A percentile compares a stretch with the other conserved stretches of the same genome.
Evolutionary conservation across 225 moss, liverwort and hornwort genomes (phyloP).

Genomic region (Sphagnum tenellum): DNA sequence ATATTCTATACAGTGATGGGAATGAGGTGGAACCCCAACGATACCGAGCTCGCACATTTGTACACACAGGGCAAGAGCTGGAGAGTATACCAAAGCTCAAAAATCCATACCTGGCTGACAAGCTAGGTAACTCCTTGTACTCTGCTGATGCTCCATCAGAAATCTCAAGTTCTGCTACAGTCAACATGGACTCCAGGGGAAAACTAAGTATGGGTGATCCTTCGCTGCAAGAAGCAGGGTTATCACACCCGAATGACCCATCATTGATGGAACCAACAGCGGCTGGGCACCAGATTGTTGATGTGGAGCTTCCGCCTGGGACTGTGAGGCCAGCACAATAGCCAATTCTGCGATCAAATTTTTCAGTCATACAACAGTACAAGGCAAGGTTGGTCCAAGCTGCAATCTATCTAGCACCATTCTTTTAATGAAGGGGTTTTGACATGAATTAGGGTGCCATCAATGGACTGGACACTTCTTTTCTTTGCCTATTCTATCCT

Average conservation of each 20-base stretch:
- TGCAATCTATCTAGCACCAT: too few relatives aligned
- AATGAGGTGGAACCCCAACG: slow-evolving; percentile 61
- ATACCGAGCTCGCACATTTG: slow-evolving; percentile 83
- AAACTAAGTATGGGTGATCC: slow-evolving; percentile 19
- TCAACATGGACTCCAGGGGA: not conserved
- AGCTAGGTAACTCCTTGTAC: slow-evolving; percentile 1
- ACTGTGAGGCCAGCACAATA: slow-evolving; percentile 45
- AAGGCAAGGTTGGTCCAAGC: too few relatives aligned
- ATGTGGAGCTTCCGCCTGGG: slow-evolving; percentile 30
- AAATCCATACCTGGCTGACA: slow-evolving; percentile 11
- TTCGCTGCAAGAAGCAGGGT: slow-evolving; percentile 29
- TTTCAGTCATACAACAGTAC: too few relatives aligned
- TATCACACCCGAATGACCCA: slow-evolving; percentile 53
- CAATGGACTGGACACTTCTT: too few relatives aligned
- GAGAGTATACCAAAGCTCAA: slow-evolving; percentile 47
- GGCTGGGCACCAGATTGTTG: slow-evolving; percentile 21
- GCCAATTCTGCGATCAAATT: not conserved
- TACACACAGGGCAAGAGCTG: slow-evolving; percentile 93
- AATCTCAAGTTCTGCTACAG: slow-evolving; percentile 14
- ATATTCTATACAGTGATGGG: slow-evolving; percentile 98
- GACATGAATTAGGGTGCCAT: too few relatives aligned
- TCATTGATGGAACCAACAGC: slow-evolving; percentile 53
- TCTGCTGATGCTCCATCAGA: slow-evolving; percentile 24
- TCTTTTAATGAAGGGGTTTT: too few relatives aligned
- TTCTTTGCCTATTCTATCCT: too few relatives aligned